Evolutionary conservation across 441 rosid species (phyloP).

Genomic region (Gossypium laxum): DNA sequence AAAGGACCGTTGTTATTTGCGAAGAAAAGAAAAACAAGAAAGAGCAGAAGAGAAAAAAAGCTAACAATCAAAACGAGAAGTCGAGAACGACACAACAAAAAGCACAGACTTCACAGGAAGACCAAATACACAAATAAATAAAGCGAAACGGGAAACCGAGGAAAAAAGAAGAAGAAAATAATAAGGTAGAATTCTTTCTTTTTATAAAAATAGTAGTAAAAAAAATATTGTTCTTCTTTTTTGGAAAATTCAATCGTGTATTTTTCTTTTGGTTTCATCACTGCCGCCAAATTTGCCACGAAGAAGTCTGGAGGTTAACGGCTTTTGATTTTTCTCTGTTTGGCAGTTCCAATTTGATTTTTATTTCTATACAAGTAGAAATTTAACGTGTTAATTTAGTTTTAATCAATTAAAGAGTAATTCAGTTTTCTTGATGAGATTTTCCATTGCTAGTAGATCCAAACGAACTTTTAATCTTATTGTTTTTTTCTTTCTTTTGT

Average conservation of each 20-base stretch:
- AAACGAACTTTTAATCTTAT: background rate
- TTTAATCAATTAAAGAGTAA: constrained; percentile 5
- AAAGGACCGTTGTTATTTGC: background rate
- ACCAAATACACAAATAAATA: background rate
- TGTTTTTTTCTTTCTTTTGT: background rate
- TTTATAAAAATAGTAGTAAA: background rate
- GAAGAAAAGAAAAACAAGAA: background rate
- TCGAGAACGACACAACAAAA: constrained; percentile 6
- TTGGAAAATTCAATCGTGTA: background rate
- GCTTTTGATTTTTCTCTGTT: background rate
- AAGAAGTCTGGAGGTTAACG: background rate
- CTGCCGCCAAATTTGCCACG: background rate
- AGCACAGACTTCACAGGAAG: background rate
- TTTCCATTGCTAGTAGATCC: constrained; percentile 1
- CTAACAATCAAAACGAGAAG: constrained; percentile 12
- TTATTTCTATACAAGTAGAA: background rate
- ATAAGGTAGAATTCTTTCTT: constrained; percentile 15
- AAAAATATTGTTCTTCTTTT: background rate
- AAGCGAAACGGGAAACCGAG: background rate
- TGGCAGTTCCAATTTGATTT: background rate
- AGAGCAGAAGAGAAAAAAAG: background rate
- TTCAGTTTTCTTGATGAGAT: background rate
- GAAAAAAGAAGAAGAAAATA: background rate
- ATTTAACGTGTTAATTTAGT: background rate
- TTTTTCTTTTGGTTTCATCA: background rate